These are phyloP conservation scores for Verticillium albo-atrum DNA, from an alignment of 2,329 filamentous ascomycete genomes.

Conservation along the genomic window DNA sequence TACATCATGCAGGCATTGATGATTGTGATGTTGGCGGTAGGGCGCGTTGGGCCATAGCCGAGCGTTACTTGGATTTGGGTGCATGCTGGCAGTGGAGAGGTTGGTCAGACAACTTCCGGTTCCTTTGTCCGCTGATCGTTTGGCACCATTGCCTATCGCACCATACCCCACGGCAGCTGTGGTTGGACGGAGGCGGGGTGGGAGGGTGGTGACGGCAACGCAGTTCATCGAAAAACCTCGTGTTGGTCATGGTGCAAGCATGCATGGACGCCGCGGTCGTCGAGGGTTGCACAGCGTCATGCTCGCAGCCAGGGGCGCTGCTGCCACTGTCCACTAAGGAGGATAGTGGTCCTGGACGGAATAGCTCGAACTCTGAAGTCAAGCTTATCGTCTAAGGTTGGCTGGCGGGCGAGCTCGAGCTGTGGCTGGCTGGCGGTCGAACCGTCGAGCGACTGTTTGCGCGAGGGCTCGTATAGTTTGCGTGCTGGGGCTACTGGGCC, in stretches of 20 bases:
- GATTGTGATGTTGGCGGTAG: background rate
- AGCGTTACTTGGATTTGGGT: background rate
- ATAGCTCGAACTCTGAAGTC: background rate
- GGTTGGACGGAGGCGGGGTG: background rate
- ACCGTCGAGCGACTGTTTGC: background rate
- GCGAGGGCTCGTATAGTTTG: background rate
- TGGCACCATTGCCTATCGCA: background rate
- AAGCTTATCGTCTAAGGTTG: background rate
- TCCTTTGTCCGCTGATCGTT: background rate
- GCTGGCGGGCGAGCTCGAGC: too few relatives aligned
- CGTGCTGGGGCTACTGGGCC: background rate
- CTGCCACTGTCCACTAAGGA: background rate
- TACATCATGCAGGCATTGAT: background rate
- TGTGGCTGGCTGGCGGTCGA: background rate
- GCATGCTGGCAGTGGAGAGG: background rate
- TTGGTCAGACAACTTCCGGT: background rate
- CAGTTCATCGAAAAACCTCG: background rate
- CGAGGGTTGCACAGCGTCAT: background rate
- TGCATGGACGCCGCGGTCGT: background rate
- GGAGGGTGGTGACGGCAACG: background rate
- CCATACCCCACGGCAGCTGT: background rate
- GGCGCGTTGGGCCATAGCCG: background rate
- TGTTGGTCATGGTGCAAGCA: background rate
- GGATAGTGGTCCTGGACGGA: background rate
- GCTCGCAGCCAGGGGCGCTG: background rate